Evolutionary conservation across 2,329 filamentous ascomycete species (phyloP).

Genomic region (Fonsecaea erecta): DNA sequence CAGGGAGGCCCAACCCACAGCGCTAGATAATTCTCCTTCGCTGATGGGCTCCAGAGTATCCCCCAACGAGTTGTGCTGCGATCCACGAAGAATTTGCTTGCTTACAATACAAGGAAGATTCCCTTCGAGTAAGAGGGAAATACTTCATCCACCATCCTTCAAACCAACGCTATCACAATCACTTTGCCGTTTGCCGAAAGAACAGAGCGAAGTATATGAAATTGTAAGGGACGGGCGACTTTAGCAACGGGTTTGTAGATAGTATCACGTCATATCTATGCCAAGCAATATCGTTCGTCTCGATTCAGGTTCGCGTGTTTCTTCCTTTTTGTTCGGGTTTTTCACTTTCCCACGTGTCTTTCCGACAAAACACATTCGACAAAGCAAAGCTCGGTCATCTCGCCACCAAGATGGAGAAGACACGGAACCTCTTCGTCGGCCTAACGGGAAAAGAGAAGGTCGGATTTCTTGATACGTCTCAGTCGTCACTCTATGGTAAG

Average conservation of each 20-base stretch:
- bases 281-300: neutral
- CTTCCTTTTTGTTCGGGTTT: neutral
- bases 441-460: constrained; percentile 35
- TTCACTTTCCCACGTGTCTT: neutral
- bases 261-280: constrained; percentile 2
- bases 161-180: no score
- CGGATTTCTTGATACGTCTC: constrained; percentile 34
- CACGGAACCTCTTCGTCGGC: constrained; percentile 35
- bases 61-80: neutral
- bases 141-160: no score
- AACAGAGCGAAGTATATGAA: neutral
- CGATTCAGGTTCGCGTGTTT: neutral
- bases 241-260: neutral
- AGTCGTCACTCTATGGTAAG: constrained; percentile 33
- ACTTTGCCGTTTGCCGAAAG: neutral
- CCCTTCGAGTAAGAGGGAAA: no score
- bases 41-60: neutral
- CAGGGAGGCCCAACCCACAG: neutral
- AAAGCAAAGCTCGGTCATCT: neutral
- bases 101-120: no score
- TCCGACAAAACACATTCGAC: neutral
- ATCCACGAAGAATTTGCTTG: no score
- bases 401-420: constrained; percentile 29
- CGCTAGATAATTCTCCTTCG: neutral
- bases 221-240: neutral